Evolutionary conservation across 2,329 filamentous ascomycete species (phyloP), one percentile per base, ranked within the genome.

Genomic region (Hymenoscyphus albidus): DNA sequence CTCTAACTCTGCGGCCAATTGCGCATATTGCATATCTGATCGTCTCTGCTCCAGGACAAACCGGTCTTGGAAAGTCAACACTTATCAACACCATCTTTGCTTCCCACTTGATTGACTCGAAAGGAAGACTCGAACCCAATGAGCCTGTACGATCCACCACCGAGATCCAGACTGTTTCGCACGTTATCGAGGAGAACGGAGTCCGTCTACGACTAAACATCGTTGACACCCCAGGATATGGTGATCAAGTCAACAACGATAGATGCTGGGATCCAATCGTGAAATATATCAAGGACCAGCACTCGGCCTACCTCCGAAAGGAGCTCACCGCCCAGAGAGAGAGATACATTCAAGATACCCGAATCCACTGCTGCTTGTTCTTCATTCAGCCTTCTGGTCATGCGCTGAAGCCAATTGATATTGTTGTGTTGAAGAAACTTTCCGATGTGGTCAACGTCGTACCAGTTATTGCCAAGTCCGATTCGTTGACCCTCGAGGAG

Each of bases 231-330:
- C 95, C 95, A 70, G 95, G 95, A 70, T 99, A 99, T 76, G 95
- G 95, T 76, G 95, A 99, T 76, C 88, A 97, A 77, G 95, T 99
- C 80, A 99, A 99, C 87, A 99, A 99, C 80, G 95, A 99, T 83
- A 91, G 95, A 85, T 99, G 95, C 88, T 99, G 95, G 95, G 95
- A 99, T 78, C 95, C 95, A 69, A 99, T 99, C 78, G 94, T 99
- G 85, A 99, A 99, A 85, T 99, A 99, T 82, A 99, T 99, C 86
- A 99, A 99, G 86, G 95, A 99, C 81, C 95, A 99, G 84, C 95
- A 99, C 85, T 97, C 93, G 62, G 94, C 95, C 75, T 99, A 98
- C 83, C 88, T 99, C 74, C 92, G 95, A 80, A 99, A 99, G 86
- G 95, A 99, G 81, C 92, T 99, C 76, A 98, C 95, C 63, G 95